phyloP scores from a whole-genome alignment of 305 asterid species.

The Fraxinus velutina region DNA sequence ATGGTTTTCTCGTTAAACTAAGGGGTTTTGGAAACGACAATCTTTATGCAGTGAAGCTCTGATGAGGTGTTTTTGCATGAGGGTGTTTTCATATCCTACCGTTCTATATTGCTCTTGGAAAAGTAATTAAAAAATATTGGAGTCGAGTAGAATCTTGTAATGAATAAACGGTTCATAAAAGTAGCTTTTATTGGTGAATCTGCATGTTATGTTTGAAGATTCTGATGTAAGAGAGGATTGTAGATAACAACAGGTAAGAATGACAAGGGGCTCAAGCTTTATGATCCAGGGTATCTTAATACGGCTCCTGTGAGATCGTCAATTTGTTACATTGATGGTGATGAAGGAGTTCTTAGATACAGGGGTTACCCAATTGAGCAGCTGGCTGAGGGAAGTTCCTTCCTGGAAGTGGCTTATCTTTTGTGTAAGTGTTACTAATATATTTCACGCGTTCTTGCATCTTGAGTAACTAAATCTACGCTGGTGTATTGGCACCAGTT shows the following conservation, averaged over 20 bases:
- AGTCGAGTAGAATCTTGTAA: neutral
- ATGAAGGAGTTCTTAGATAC: slow-evolving; percentile 94
- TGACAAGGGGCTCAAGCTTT: slow-evolving; percentile 97
- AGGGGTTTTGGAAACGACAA: neutral
- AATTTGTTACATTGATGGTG: slow-evolving; percentile 92
- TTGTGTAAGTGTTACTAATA: slow-evolving; percentile 57
- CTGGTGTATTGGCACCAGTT: neutral
- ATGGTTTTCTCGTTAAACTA: neutral
- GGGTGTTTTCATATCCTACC: neutral
- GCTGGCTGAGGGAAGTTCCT: slow-evolving; percentile 90
- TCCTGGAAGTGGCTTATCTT: slow-evolving; percentile 92
- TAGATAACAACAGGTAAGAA: slow-evolving; percentile 73
- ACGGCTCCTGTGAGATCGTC: slow-evolving; percentile 98
- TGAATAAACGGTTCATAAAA: neutral
- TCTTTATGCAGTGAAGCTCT: neutral
- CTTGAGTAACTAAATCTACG: neutral
- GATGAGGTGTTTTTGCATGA: neutral
- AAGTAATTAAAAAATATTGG: neutral
- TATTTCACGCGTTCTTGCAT: neutral
- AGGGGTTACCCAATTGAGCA: slow-evolving; percentile 98
- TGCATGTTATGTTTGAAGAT: slow-evolving; percentile 9
- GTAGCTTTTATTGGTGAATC: neutral
- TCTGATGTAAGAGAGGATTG: slow-evolving; percentile 26
- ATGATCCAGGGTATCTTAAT: slow-evolving; percentile 97
- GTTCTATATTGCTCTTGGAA: neutral